Conservation (phyloP, 2,329 filamentous ascomycete genomes). For the Lasiodiplodia gonubiensis region DNA sequence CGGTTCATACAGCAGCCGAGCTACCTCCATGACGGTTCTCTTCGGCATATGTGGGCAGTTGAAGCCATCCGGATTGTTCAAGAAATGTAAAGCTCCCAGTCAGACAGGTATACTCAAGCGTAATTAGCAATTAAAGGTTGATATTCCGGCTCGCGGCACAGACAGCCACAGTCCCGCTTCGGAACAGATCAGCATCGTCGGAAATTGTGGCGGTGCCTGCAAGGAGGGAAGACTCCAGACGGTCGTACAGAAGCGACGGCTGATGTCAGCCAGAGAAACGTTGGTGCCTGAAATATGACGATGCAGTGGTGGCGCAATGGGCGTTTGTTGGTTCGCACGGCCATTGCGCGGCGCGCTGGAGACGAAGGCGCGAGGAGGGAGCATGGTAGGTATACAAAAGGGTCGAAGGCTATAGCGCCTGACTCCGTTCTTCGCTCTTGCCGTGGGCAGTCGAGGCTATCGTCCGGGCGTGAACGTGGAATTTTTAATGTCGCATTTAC, state of each 20-base stretch:
- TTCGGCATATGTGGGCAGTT: too few species aligned
- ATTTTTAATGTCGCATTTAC: too few species aligned
- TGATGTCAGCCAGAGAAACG: conserved; percentile 6
- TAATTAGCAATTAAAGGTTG: conserved; percentile 13
- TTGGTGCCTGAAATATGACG: conserved; percentile 21
- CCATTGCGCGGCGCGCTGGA: background rate
- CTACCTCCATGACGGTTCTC: too few species aligned
- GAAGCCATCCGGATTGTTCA: too few species aligned
- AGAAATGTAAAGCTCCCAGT: background rate
- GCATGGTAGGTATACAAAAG: too few species aligned
- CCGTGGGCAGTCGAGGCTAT: background rate
- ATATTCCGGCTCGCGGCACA: background rate
- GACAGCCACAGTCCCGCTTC: conserved; percentile 5
- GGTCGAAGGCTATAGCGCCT: background rate
- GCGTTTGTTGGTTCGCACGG: background rate
- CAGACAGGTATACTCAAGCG: background rate
- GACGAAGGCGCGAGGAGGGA: background rate
- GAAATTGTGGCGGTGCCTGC: conserved; percentile 22
- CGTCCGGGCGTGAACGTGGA: too few species aligned
- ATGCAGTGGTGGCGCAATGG: conserved; percentile 16
- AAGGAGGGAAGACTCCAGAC: background rate
- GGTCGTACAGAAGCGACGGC: background rate
- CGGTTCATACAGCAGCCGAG: too few species aligned
- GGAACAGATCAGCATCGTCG: conserved; percentile 12
- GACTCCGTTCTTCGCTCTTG: too few species aligned